These are phyloP conservation scores for Cystoderma amianthinum DNA, from an alignment of 768 basidiomycete genomes.

Conservation along the genomic window DNA sequence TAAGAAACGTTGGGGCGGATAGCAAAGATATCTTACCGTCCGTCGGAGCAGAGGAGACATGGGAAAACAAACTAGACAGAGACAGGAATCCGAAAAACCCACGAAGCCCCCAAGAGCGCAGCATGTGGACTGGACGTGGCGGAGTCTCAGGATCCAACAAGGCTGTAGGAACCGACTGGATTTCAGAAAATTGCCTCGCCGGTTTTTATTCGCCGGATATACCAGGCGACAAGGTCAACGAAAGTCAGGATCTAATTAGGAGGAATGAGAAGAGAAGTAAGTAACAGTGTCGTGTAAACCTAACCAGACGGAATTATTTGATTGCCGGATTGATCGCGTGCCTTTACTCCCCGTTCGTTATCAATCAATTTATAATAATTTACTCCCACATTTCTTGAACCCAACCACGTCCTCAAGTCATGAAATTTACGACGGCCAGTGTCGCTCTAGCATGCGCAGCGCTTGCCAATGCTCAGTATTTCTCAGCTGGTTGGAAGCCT, in stretches of 20 bases:
- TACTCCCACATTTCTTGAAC: not conserved
- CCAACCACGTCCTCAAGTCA: not conserved
- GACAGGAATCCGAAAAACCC: not conserved
- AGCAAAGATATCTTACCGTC: constrained; percentile 26
- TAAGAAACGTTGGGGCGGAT: not conserved
- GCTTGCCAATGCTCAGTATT: constrained; percentile 57
- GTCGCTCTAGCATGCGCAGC: constrained; percentile 6
- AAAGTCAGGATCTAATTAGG: not conserved
- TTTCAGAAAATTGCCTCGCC: too few relatives aligned
- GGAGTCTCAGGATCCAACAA: not conserved
- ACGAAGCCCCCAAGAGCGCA: not conserved
- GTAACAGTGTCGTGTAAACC: not conserved
- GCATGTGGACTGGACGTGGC: not conserved
- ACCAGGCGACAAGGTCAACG: too few relatives aligned
- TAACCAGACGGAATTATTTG: not conserved
- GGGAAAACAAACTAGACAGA: not conserved
- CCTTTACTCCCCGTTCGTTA: constrained; percentile 1
- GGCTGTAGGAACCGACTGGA: too few relatives aligned
- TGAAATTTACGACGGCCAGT: not conserved
- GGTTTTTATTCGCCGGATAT: too few relatives aligned
- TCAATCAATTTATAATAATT: constrained; percentile 2
- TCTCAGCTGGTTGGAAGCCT: constrained; percentile 78
- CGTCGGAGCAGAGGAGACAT: constrained; percentile 13
- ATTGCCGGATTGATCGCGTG: not conserved
- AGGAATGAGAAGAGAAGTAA: not conserved